Evolutionary conservation across 139 green algal genomes (phyloP).

Genomic region (Trebouxia sp.): DNA sequence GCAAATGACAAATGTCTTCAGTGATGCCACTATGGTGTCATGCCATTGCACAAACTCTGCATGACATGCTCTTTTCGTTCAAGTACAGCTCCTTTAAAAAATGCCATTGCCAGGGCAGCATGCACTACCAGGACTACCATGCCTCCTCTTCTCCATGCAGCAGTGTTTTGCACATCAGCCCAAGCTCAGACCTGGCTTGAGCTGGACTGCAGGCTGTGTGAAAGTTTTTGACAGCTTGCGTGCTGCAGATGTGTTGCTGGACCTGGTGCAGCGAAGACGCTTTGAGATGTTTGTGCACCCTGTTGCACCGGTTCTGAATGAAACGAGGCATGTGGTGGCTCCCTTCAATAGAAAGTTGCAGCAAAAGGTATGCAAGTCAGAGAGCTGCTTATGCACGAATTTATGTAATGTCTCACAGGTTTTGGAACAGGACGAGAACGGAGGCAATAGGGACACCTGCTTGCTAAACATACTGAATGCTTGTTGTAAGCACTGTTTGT

Average conservation of each 20-base stretch:
- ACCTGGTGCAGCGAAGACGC: slow-evolving; percentile 38
- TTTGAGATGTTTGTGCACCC: slow-evolving; percentile 76
- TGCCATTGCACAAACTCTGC: too few species aligned
- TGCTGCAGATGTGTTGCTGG: slow-evolving; percentile 2
- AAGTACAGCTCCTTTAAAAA: too few species aligned
- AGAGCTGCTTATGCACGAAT: not conserved
- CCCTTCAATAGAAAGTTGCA: slow-evolving; percentile 51
- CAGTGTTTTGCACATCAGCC: too few species aligned
- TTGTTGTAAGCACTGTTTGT: not conserved
- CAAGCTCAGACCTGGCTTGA: too few species aligned
- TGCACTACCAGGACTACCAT: too few species aligned
- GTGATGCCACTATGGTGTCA: too few species aligned
- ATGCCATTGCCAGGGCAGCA: too few species aligned
- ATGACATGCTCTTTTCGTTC: too few species aligned
- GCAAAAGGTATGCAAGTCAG: slow-evolving; percentile 15
- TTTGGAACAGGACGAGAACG: not conserved
- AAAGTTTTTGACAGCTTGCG: too few species aligned
- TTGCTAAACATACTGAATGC: not conserved
- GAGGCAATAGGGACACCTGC: not conserved
- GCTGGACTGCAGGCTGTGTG: too few species aligned
- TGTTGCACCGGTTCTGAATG: slow-evolving; percentile 66
- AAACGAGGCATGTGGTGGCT: slow-evolving; percentile 56
- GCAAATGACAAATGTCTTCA: too few species aligned
- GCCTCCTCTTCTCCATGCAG: too few species aligned
- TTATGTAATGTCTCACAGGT: slow-evolving; percentile 14